These are phyloP conservation scores for Rugonectria rugulosa DNA, from an alignment of 2,329 filamentous ascomycete species.

Conservation along the genomic window DNA sequence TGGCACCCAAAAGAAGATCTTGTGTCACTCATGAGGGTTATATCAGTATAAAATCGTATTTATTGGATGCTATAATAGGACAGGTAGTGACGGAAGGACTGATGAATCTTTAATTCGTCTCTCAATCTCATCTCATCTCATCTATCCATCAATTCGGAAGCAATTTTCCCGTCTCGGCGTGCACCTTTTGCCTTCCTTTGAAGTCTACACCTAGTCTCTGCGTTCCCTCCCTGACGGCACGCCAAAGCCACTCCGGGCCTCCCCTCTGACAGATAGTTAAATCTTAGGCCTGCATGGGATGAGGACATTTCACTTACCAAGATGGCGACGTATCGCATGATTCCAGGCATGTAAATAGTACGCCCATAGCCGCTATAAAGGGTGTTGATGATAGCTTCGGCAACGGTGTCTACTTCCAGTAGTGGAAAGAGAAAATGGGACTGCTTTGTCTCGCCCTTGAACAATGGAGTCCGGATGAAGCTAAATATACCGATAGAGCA, in stretches of 20 bases:
- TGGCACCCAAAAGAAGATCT: too few relatives aligned
- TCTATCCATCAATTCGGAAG: too few relatives aligned
- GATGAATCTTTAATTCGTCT: too few relatives aligned
- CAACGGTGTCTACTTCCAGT: conserved; percentile 44
- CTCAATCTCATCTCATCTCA: neutral
- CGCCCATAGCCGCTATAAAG: conserved; percentile 43
- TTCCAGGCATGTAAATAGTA: conserved; percentile 41
- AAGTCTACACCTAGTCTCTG: conserved; percentile 5
- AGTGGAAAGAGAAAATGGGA: conserved; percentile 41
- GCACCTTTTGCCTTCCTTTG: conserved; percentile 9
- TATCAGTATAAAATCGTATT: too few relatives aligned
- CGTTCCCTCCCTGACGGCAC: conserved; percentile 20
- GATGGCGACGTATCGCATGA: conserved; percentile 36
- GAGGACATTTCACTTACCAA: too few relatives aligned
- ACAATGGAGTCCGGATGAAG: conserved; percentile 44
- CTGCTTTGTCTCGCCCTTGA: conserved; percentile 36
- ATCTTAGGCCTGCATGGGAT: too few relatives aligned
- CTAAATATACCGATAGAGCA: conserved; percentile 41
- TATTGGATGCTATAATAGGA: too few relatives aligned
- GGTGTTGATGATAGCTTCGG: conserved; percentile 38
- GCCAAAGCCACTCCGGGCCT: conserved; percentile 31
- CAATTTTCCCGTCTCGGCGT: conserved; percentile 8
- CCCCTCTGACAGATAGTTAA: conserved; percentile 29
- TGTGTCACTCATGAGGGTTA: too few relatives aligned
- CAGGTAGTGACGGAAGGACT: too few relatives aligned